Evolutionary conservation across 2,329 filamentous ascomycete genomes (phyloP), one percentile per base, ranked within the genome.

Genomic region (Geosmithia flava): DNA sequence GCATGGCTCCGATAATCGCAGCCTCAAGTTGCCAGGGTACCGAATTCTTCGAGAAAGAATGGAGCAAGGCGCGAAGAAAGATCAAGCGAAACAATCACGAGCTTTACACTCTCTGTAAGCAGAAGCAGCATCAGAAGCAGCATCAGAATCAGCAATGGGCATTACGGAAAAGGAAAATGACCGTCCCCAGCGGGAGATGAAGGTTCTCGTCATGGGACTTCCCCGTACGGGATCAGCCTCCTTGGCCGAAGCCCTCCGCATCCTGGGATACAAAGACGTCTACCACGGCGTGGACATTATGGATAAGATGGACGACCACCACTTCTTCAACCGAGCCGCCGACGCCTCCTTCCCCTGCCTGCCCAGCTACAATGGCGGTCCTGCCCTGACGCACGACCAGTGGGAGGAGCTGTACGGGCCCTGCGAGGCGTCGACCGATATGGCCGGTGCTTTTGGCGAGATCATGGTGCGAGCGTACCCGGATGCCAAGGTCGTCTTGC

Each of bases 331-430:
- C 23, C 53, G 53, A 3, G 62, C 62, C 0, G 53, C 56, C 23
- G 63, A 65, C 43, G 59, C 57, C 0, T 52, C 55, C 0, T 65
- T 59, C 10, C 53, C 56, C 0, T 43, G 45, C 3, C 52, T 64
- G 2, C 52, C 56, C 0, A 54, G 54, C 1, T 62, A 62, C 39
- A 59, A 54, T 8, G 27, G 44, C 44, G 29, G 19, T 6, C 20
- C 44, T 6, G 4, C 23, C 23, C 29, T 45, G 10, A 45, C 44
- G 16, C 19, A 33, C 15, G 44, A 45, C 7, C 49, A 65, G 3
- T 65, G 62, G 63, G 59, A 66, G 39, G 53, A 59, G 51, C 47
- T 65, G 7, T 64, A 52, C 46, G 56, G 58, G 0, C 46, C 50
- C 8, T 62, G 49, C 46, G 60, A 65, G 42, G 62, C 55, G 0